These are phyloP conservation scores for Yamadazyma spencermartinsiae DNA, from an alignment of 1,139 yeast genomes.

Conservation along the genomic window DNA sequence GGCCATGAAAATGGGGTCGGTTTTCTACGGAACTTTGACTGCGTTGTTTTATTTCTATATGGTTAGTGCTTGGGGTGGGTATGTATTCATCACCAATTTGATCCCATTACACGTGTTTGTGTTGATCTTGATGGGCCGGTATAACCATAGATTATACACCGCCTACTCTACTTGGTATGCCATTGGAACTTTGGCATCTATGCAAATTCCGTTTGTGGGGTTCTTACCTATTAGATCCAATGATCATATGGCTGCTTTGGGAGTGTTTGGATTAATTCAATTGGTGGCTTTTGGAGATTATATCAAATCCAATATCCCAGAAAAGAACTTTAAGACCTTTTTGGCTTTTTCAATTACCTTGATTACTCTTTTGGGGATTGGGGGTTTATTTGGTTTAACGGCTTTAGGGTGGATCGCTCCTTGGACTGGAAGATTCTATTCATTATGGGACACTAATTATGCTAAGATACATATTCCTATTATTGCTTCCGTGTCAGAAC, in stretches of 20 bases:
- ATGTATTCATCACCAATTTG: slow-evolving; percentile 96
- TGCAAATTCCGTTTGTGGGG: slow-evolving; percentile 99
- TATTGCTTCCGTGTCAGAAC: slow-evolving; percentile 98
- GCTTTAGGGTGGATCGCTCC: slow-evolving; percentile 95
- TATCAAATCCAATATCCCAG: slow-evolving; percentile 70
- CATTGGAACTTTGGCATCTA: slow-evolving; percentile 92
- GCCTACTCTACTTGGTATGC: slow-evolving; percentile 97
- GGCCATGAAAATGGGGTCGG: slow-evolving; percentile 87
- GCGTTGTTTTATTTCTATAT: slow-evolving; percentile 93
- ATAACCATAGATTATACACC: slow-evolving; percentile 76
- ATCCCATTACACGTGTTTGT: slow-evolving; percentile 95
- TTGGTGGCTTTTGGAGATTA: slow-evolving; percentile 86
- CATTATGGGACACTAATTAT: slow-evolving; percentile 96
- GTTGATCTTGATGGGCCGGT: slow-evolving; percentile 91
- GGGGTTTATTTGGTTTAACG: slow-evolving; percentile 76
- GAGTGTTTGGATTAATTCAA: slow-evolving; percentile 94
- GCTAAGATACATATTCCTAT: slow-evolving; percentile 98
- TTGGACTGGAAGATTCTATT: slow-evolving; percentile 99
- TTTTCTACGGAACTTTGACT: slow-evolving; percentile 78
- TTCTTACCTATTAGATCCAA: slow-evolving; percentile 95
- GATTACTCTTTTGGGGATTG: slow-evolving; percentile 62
- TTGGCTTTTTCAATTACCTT: slow-evolving; percentile 60
- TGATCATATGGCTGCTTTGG: slow-evolving; percentile 98
- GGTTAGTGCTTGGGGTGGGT: slow-evolving; percentile 99
- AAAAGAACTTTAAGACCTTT: slow-evolving; percentile 73